Conservation (phyloP, 75 land plant genomes). For the Chamaecyparis obtusa region DNA sequence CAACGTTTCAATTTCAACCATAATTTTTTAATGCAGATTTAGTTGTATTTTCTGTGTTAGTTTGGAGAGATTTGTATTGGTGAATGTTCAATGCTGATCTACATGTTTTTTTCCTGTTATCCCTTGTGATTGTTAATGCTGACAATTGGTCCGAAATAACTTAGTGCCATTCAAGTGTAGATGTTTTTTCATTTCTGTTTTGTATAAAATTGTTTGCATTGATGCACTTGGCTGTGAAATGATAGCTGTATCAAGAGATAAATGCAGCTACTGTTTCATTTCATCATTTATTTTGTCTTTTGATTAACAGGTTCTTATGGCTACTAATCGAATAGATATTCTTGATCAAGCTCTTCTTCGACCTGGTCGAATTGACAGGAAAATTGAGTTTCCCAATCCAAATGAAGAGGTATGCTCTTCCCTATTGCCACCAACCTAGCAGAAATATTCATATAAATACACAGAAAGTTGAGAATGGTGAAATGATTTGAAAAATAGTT, state of each 20-base stretch:
- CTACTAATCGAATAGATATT: slow-evolving; percentile 95
- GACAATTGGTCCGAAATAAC: background rate
- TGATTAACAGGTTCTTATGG: slow-evolving; percentile 85
- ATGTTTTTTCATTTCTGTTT: background rate
- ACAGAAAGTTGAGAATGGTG: background rate
- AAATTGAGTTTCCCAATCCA: slow-evolving; percentile 98
- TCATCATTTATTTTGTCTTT: background rate
- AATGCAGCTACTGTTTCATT: background rate
- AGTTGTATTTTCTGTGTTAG: background rate
- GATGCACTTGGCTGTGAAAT: background rate
- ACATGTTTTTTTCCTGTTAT: background rate
- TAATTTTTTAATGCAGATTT: background rate
- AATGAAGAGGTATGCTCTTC: slow-evolving; percentile 77
- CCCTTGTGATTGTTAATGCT: background rate
- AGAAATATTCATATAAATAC: background rate
- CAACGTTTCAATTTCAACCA: background rate
- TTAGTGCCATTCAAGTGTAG: background rate
- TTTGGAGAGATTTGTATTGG: background rate
- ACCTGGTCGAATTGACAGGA: slow-evolving; percentile 96
- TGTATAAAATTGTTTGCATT: background rate
- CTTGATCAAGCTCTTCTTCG: slow-evolving; percentile 96
- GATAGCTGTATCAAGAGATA: background rate
- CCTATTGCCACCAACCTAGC: background rate
- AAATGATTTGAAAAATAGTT: background rate
- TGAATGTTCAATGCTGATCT: background rate